Evolutionary conservation across 2,329 filamentous ascomycete genomes (phyloP), one percentile per base, ranked within the genome.

Genomic region (Colletotrichum orchidophilum): DNA sequence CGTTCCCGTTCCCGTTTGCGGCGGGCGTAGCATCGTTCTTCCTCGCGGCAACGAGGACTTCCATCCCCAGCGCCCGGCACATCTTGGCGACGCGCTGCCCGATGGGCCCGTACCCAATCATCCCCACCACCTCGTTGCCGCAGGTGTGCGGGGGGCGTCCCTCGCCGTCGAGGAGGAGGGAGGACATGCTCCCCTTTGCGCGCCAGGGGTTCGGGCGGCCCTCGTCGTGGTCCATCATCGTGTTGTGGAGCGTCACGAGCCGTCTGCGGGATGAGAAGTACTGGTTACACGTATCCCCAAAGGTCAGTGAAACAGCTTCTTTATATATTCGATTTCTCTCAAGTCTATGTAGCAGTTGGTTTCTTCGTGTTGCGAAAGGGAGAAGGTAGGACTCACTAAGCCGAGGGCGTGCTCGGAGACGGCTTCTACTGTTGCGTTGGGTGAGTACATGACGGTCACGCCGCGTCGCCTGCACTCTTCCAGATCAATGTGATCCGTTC

Each of bases 81-180:
- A 78, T 52, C n/a, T 72, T 53, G 3, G 72, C 75, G 24, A 78
- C 71, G 18, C 73, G 70, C 27, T 75, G 74, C 5, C 77, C 77
- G 21, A 75, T 71, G 18, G 72, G 73, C 3, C 77, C 77, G 49
- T 78, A 75, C 9, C 77, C 77, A n/a, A 79, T 63, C 29, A 79
- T 72, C 11, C 74, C 76, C 7, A 74, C 75, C 4, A 75, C 75
- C 61, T 79, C 77, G n/a, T 76, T 74, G 26, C 64, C 62, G 57
- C 77, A 78, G n/a, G 74, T 73, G 13, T 73, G 70, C n/a, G 77
- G 77, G n/a, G 74, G 74, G 9, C 63, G 55, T n/a, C 73, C 75
- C 3, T 74, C 71, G 7, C 66, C 52, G 53, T 74, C 71, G 8
- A 71, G 65, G 33, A 75, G 73, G 4, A 72, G 57, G 1, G 66